Conservation (phyloP, 805 yeast species). For the Saturnispora dispora region DNA sequence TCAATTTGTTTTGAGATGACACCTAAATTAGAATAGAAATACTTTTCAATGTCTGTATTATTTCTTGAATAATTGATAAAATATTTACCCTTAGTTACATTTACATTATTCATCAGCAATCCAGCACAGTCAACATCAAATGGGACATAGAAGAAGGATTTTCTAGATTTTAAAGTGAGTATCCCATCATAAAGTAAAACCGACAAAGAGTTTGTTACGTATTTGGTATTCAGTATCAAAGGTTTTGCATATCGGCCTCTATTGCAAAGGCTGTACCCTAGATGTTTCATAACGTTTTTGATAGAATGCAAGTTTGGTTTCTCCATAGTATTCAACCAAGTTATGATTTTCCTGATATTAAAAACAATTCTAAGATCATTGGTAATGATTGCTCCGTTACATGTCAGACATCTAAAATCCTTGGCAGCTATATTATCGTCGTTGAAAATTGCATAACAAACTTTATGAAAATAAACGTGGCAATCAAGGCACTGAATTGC, state of each 20-base stretch:
- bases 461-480: constrained; percentile 12
- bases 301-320: constrained; percentile 6
- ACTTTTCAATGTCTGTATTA: not conserved
- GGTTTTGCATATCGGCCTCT: not conserved
- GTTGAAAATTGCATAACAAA: constrained; percentile 14
- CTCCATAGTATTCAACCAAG: constrained; percentile 4
- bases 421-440: not conserved
- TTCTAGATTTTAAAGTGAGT: constrained; percentile 11
- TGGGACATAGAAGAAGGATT: constrained; percentile 8
- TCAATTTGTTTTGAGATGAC: not conserved
- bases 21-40: constrained; percentile 1
- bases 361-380: constrained; percentile 15
- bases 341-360: constrained; percentile 17
- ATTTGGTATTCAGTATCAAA: constrained; percentile 4
- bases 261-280: constrained; percentile 6
- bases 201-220: constrained; percentile 14
- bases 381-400: constrained; percentile 7
- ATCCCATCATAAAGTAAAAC: constrained; percentile 16
- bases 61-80: constrained; percentile 9
- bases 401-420: constrained; percentile 15
- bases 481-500: constrained; percentile 17
- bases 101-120: constrained; percentile 11
- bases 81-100: constrained; percentile 13
- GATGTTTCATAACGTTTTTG: not conserved
- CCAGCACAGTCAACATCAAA: constrained; percentile 14